Evolutionary conservation across 805 yeast species (phyloP), one percentile per base, ranked within the genome.

Genomic region (Lipomyces yamadae): DNA sequence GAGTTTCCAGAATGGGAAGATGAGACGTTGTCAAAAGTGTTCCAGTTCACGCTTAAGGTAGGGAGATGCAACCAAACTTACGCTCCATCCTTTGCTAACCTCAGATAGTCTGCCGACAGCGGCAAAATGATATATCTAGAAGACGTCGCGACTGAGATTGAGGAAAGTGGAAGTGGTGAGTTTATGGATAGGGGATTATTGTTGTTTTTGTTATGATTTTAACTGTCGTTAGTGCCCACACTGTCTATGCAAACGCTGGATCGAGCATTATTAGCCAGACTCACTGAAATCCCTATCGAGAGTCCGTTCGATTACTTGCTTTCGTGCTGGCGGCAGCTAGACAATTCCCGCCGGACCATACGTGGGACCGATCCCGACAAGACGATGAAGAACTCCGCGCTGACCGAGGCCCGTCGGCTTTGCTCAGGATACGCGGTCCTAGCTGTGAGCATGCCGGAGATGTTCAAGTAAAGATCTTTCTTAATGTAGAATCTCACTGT

Each of bases 231-330:
- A 60, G 64, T 57, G 11, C 61, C 62, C 3, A 55, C 13, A 11
- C 59, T 65, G 55, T 58, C 69, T 6, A 56, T 60, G 15, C 54
- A 61, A 8, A 62, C 66, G 8, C 73, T 85, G 30, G 90, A 86
- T 69, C 77, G 80, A 2, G 76, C 82, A 1, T 80, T 86, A 59
- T 80, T 86, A 74, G 86, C 86, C 64, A 74, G 85, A 13, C 76
- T 87, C 58, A 82, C 87, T 1, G 88, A 85, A 64, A 64, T 74
- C 24, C 88, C 88, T 0, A 77, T 81, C 15, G 63, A 56, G 24
- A 18, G 72, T 24, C 81, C 88, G 0, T 77, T 87, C 61, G 81
- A 80, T 29, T 88, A 85, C 73, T 78, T 88, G 56, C 79, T 76
- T 63, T 73, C 74, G 5, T 76, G 82, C 30, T 86, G 87, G 82